These are phyloP conservation scores for Cyberlindnera saturnus DNA, from an alignment of 805 yeast species.

Conservation along the genomic window DNA sequence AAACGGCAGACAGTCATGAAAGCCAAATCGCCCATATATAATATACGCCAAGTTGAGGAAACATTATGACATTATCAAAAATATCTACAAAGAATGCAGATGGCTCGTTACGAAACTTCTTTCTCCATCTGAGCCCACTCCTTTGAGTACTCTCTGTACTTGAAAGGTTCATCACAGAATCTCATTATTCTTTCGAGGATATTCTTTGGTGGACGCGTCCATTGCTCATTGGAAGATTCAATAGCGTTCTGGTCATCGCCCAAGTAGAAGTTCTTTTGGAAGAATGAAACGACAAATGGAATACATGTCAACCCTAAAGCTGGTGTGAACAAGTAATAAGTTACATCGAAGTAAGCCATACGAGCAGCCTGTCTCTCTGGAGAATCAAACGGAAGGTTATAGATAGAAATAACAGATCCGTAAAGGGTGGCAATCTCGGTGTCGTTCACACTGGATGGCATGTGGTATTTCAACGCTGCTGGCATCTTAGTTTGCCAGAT, in stretches of 20 bases:
- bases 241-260: constrained; percentile 33
- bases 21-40: too few relatives aligned
- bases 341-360: constrained; percentile 27
- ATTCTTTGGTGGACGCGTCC: constrained; percentile 6
- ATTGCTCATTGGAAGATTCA: constrained; percentile 20
- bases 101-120: too few relatives aligned
- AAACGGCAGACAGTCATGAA: too few relatives aligned
- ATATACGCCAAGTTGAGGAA: too few relatives aligned
- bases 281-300: constrained; percentile 26
- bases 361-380: constrained; percentile 29
- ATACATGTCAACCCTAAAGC: constrained; percentile 27
- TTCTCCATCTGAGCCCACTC: constrained; percentile 6
- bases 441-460: constrained; percentile 21
- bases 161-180: constrained; percentile 11
- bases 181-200: constrained; percentile 2
- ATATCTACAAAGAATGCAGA: too few relatives aligned
- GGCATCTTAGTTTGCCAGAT: constrained; percentile 31
- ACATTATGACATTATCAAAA: too few relatives aligned
- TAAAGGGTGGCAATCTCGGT: constrained; percentile 19
- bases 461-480: constrained; percentile 21
- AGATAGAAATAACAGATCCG: constrained; percentile 20
- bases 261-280: constrained; percentile 30
- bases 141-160: constrained; percentile 6
- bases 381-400: constrained; percentile 22
- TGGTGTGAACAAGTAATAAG: constrained; percentile 24